A percentile compares a stretch with the other conserved stretches of the same genome.
Evolutionary conservation across 805 yeast genomes (phyloP).

Genomic region (Lachancea waltii): DNA sequence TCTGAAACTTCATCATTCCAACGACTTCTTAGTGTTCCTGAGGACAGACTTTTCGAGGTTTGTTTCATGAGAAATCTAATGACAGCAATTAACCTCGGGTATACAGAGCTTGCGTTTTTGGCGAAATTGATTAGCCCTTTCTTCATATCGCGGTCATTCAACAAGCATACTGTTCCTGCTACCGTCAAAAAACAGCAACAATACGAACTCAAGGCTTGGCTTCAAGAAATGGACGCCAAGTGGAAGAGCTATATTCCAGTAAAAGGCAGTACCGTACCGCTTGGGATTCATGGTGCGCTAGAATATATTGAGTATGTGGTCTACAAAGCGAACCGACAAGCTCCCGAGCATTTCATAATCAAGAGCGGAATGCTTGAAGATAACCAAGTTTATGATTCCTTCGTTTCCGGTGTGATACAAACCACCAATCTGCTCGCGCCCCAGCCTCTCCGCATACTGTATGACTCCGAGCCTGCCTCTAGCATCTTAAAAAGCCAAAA

Average conservation of each 20-base stretch:
- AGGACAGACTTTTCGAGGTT: slow-evolving; percentile 35
- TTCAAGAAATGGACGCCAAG: slow-evolving; percentile 24
- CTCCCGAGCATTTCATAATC: slow-evolving; percentile 19
- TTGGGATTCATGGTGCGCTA: slow-evolving; percentile 15
- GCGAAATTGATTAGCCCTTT: slow-evolving; percentile 41
- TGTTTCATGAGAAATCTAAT: slow-evolving; percentile 41
- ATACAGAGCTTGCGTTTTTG: slow-evolving; percentile 34
- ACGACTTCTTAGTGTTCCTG: slow-evolving; percentile 30
- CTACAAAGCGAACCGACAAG: slow-evolving; percentile 17
- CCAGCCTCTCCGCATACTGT: too few relatives aligned
- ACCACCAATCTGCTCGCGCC: slow-evolving; percentile 23
- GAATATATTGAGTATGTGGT: slow-evolving; percentile 23
- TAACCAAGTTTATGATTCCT: slow-evolving; percentile 21
- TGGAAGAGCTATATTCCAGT: slow-evolving; percentile 17
- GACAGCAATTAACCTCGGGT: slow-evolving; percentile 46
- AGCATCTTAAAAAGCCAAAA: slow-evolving; percentile 29
- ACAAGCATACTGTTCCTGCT: slow-evolving; percentile 26
- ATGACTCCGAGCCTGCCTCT: slow-evolving; percentile 19
- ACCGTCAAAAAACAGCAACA: slow-evolving; percentile 22
- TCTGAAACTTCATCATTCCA: slow-evolving; percentile 13
- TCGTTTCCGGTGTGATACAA: slow-evolving; percentile 22
- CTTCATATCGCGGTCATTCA: slow-evolving; percentile 36
- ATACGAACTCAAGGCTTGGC: slow-evolving; percentile 22
- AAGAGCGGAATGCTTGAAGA: slow-evolving; percentile 27
- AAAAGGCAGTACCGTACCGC: slow-evolving; percentile 16